A percentile compares a stretch with the other conserved stretches of the same genome.
Evolutionary conservation across 2,329 filamentous ascomycete genomes (phyloP).

Genomic region (Ophiostoma fasciatum): DNA sequence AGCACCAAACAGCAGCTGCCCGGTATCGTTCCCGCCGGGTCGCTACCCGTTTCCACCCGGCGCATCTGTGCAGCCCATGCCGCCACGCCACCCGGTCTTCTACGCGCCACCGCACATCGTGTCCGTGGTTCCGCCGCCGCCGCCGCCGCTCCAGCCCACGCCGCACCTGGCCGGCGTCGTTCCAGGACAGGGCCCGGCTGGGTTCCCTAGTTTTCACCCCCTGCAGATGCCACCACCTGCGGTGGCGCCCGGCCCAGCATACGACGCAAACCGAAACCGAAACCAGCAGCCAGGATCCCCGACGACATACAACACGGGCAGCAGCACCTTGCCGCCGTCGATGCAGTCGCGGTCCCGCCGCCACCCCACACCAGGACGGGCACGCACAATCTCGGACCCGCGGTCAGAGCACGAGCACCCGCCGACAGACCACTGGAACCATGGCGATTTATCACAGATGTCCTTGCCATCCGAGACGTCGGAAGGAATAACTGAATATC

Average conservation of each 20-base stretch:
- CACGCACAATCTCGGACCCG: conserved; percentile 3
- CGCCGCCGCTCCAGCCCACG: conserved; percentile 8
- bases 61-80: no score
- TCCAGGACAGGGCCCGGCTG: no score
- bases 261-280: no score
- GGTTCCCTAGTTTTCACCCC: no score
- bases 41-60: no score
- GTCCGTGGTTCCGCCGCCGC: conserved; percentile 6
- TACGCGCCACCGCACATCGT: background rate
- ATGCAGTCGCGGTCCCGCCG: background rate
- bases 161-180: no score
- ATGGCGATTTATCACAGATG: background rate
- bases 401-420: background rate
- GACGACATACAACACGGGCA: background rate
- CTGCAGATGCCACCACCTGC: no score
- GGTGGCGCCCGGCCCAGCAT: no score
- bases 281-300: conserved; percentile 1
- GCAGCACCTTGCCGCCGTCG: background rate
- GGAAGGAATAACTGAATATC: background rate
- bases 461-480: conserved; percentile 10
- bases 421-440: background rate
- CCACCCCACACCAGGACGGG: conserved; percentile 2
- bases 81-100: background rate
- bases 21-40: no score
- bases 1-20: no score